Conservation (phyloP, 441 rosid genomes). For the Adansonia madagascariensis region DNA sequence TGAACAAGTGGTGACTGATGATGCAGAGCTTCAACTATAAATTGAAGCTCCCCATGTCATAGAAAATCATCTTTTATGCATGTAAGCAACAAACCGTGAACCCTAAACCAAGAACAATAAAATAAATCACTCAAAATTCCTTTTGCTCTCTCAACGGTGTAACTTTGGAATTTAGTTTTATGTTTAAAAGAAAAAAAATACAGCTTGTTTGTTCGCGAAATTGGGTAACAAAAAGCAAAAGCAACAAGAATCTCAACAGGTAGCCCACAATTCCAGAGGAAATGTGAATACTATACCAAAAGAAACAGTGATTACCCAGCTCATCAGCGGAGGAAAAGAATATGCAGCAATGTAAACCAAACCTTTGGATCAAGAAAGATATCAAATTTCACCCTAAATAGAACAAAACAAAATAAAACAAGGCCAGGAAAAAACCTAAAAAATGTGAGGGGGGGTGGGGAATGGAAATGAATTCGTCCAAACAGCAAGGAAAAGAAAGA, state of each 20-base stretch:
- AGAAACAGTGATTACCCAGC: constrained; percentile 1
- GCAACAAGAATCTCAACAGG: not conserved
- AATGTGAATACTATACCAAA: not conserved
- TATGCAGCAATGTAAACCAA: not conserved
- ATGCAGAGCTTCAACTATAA: not conserved
- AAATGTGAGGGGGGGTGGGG: too few species aligned
- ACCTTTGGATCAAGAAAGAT: not conserved
- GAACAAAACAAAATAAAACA: not conserved
- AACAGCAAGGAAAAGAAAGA: not conserved
- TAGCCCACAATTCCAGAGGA: not conserved
- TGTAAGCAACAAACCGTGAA: not conserved
- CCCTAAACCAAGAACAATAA: not conserved
- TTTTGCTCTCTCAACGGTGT: too few species aligned
- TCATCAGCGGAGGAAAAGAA: not conserved
- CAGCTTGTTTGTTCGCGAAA: not conserved
- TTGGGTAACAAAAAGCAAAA: not conserved
- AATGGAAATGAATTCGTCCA: not conserved
- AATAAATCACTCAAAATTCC: not conserved
- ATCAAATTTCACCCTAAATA: not conserved
- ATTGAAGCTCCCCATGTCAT: not conserved
- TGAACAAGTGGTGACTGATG: constrained; percentile 4
- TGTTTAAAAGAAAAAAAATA: not conserved
- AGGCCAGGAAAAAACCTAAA: not conserved
- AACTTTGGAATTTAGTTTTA: not conserved
- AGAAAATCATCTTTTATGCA: constrained; percentile 11